Base-by-base conservation (phyloP, 1,139 yeast species). In the Pichia kudriavzevii region DNA sequence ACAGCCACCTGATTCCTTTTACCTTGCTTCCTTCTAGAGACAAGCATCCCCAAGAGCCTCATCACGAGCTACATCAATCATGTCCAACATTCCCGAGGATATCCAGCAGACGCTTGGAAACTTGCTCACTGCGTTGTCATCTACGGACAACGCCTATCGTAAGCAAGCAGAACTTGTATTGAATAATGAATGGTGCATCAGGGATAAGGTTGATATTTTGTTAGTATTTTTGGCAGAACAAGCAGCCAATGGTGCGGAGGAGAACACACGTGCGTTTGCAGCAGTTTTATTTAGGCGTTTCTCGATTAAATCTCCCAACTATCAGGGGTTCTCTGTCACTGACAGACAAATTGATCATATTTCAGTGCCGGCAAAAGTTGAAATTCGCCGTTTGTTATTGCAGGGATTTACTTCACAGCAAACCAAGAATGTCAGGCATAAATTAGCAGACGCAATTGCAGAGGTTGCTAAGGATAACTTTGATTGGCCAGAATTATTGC, bases 271-370 rank as follows among this genome's bases (percentile, higher is more conserved):
- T 43, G 70, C 87, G 0, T 83, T 84, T 55, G 66, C 88, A 13
- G 94, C 97, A 2, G 95, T 91, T 22, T 63, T 91, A 44, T 84
- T 91, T 55, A 73, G 98, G 59, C 75, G 96, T 52, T 72, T 85
- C 43, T 87, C 95, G 12, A 72, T 82, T 39, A 80, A 82, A 50
- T 73, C 85, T 2, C 88, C 93, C 5, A 72, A 70, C 44, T 74
- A 71, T 51, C 60, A 68, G 55, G 47, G 64, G 50, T 42, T 57
- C 60, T 51, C 76, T 28, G 79, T 79, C 36, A 72, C 82, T 26
- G 83, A 85, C 39, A 74, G 94, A 55, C 79, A 88, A 31, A 72
- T 87, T 41, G 94, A 91, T 18, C 73, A 72, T 26, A 64, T 85
- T 19, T 66, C 76, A 39, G 72, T 69, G 26, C 71, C 68, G 8